Conservation (phyloP, 768 basidiomycete genomes). For the Lactarius hatsudake region DNA sequence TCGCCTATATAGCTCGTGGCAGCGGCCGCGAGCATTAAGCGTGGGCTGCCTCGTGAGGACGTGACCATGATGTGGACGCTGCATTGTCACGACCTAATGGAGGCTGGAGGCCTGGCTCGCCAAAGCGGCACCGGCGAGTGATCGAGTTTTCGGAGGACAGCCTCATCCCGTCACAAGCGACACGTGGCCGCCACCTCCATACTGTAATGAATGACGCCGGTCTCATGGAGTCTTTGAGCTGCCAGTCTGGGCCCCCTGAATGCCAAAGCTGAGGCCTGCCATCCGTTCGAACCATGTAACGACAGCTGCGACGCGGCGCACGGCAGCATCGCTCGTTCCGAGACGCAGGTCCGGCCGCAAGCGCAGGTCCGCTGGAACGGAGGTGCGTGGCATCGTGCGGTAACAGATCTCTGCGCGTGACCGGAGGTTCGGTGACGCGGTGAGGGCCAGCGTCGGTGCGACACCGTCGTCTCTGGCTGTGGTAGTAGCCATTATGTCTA, state of each 20-base stretch:
- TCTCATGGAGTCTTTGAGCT: not conserved
- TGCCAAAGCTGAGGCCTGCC: constrained; percentile 48
- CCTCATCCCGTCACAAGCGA: constrained; percentile 9
- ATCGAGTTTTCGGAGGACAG: constrained; percentile 14
- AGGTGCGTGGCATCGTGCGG: constrained; percentile 59
- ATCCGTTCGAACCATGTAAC: constrained; percentile 73
- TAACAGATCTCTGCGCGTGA: constrained; percentile 70
- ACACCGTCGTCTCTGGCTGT: constrained; percentile 35
- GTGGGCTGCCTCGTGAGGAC: constrained; percentile 13
- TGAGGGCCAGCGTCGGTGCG: constrained; percentile 34
- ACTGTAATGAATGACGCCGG: not conserved
- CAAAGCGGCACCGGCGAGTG: not conserved
- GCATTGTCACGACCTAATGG: not conserved
- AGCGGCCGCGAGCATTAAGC: constrained; percentile 14
- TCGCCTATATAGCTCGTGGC: constrained; percentile 11
- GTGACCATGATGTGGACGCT: constrained; percentile 6
- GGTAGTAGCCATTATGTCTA: constrained; percentile 54
- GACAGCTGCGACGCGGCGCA: constrained; percentile 62
- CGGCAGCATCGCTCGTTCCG: constrained; percentile 63
- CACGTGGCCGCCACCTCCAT: not conserved
- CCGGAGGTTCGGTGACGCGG: constrained; percentile 66
- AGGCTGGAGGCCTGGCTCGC: not conserved
- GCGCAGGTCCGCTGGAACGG: constrained; percentile 48
- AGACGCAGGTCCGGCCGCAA: constrained; percentile 73
- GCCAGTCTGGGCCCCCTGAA: not conserved